Percentiles rank a stretch among this genome's conserved stretches.
phyloP scores from a whole-genome alignment of 768 basidiomycete genomes.

The Psilocybe tampanensis region DNA sequence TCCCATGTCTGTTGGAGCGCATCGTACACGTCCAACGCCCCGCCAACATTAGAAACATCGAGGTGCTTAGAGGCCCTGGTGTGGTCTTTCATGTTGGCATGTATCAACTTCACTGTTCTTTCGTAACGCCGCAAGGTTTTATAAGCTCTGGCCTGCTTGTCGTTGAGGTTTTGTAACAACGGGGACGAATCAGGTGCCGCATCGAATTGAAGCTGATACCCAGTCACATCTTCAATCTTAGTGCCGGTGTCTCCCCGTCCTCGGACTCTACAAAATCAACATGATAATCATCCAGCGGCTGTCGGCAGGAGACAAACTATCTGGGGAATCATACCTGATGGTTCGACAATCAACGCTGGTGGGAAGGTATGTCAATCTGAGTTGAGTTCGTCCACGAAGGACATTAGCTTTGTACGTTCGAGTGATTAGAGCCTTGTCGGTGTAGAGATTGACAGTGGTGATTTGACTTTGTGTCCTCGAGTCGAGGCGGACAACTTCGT shows the following conservation, averaged over 20 bases:
- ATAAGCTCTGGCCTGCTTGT: not conserved
- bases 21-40: constrained; percentile 15
- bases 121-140: constrained; percentile 1
- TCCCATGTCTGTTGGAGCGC: constrained; percentile 18
- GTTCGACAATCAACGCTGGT: too few species aligned
- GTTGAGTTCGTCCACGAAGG: too few species aligned
- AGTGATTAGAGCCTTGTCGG: too few species aligned
- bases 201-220: constrained; percentile 18
- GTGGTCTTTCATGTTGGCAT: constrained; percentile 8
- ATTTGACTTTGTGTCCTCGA: too few species aligned
- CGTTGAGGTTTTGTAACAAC: constrained; percentile 2
- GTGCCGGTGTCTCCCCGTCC: too few species aligned
- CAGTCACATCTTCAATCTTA: constrained; percentile 44
- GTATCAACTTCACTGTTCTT: constrained; percentile 24
- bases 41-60: constrained; percentile 13
- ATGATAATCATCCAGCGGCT: too few species aligned
- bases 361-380: too few species aligned
- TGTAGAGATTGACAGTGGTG: too few species aligned
- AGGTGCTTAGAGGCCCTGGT: constrained; percentile 11
- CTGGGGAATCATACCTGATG: too few species aligned
- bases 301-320: too few species aligned
- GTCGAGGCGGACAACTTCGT: too few species aligned
- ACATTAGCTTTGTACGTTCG: too few species aligned
- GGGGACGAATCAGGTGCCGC: constrained; percentile 24
- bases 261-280: constrained; percentile 33